A percentile compares a stretch with the other conserved stretches of the same genome.
phyloP scores from a whole-genome alignment of 1,284 basidiomycete genomes.

The Cutaneotrichosporon dermatis region DNA sequence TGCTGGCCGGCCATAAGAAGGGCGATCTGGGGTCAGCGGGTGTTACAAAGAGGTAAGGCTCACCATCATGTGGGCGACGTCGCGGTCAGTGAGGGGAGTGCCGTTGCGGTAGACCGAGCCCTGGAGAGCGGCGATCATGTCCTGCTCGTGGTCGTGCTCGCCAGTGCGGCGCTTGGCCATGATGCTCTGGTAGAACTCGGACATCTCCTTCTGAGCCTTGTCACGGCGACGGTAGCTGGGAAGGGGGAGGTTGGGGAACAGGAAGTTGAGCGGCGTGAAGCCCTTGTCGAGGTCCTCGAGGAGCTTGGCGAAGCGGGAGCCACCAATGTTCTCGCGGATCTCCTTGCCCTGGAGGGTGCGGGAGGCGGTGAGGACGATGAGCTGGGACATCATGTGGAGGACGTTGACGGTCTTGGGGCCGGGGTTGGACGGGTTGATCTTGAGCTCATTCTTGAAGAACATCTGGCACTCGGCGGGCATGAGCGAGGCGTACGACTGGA shows the following conservation, averaged over 20 bases:
- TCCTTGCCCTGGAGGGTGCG: slow-evolving; percentile 90
- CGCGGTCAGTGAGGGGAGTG: slow-evolving; percentile 70
- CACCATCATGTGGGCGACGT: slow-evolving; percentile 61
- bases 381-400: slow-evolving; percentile 77
- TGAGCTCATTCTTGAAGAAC: slow-evolving; percentile 57
- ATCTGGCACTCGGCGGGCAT: slow-evolving; percentile 77
- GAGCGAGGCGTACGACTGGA: slow-evolving; percentile 84
- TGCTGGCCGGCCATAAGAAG: slow-evolving; percentile 94
- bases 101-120: slow-evolving; percentile 85
- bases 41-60: no score
- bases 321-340: slow-evolving; percentile 65
- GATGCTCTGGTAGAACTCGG: slow-evolving; percentile 86
- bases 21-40: not conserved
- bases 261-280: slow-evolving; percentile 87
- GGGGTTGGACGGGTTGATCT: slow-evolving; percentile 22
- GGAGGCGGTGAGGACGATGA: slow-evolving; percentile 91
- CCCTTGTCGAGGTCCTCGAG: slow-evolving; percentile 90
- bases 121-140: slow-evolving; percentile 89
- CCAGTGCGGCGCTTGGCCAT: slow-evolving; percentile 64
- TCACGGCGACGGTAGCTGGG: slow-evolving; percentile 85
- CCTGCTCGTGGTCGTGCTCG: slow-evolving; percentile 61
- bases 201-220: slow-evolving; percentile 86
- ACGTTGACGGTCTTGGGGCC: slow-evolving; percentile 52
- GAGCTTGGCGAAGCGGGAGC: slow-evolving; percentile 78
- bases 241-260: slow-evolving; percentile 90